phyloP scores from a whole-genome alignment of 2,329 filamentous ascomycete genomes.

The Apiospora rasikravindrae region DNA sequence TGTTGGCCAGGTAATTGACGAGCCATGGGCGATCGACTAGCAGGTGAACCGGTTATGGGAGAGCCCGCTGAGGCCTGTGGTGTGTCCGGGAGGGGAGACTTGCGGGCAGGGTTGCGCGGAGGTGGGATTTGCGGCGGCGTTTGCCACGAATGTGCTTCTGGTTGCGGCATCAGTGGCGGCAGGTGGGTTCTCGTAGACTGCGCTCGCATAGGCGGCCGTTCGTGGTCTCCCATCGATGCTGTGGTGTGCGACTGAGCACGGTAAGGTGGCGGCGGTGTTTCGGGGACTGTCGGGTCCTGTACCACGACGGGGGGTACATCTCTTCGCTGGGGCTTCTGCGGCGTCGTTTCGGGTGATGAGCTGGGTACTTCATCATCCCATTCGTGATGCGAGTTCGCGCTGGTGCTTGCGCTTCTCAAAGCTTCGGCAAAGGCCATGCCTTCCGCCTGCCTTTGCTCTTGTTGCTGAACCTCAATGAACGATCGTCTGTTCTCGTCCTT shows the following conservation, averaged over 20 bases:
- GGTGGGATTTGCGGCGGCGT: conserved; percentile 28
- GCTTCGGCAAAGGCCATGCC: conserved; percentile 63
- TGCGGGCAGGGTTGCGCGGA: conserved; percentile 27
- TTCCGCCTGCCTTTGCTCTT: conserved; percentile 66
- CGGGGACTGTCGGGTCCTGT: conserved; percentile 10
- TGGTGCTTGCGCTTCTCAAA: conserved; percentile 39
- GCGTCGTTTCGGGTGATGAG: conserved; percentile 36
- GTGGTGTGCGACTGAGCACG: conserved; percentile 22
- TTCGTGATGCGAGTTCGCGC: conserved; percentile 37
- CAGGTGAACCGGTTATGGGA: conserved; percentile 24
- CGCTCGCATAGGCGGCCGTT: conserved; percentile 23
- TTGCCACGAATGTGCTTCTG: conserved; percentile 18
- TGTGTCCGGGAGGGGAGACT: conserved; percentile 28
- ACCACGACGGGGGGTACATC: conserved; percentile 5
- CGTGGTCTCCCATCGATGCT: neutral
- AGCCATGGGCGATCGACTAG: conserved; percentile 25
- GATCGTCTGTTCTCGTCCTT: conserved; percentile 61
- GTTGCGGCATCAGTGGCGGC: conserved; percentile 15
- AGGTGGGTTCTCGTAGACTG: conserved; percentile 23
- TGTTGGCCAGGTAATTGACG: neutral
- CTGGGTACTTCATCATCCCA: conserved; percentile 34
- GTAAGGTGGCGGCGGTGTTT: conserved; percentile 15
- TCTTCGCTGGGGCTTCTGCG: conserved; percentile 22
- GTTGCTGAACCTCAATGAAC: conserved; percentile 63
- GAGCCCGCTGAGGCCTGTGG: conserved; percentile 22